Evolutionary conservation across 768 basidiomycete species (phyloP), one percentile per base, ranked within the genome.

Genomic region (Piloderma croceum): DNA sequence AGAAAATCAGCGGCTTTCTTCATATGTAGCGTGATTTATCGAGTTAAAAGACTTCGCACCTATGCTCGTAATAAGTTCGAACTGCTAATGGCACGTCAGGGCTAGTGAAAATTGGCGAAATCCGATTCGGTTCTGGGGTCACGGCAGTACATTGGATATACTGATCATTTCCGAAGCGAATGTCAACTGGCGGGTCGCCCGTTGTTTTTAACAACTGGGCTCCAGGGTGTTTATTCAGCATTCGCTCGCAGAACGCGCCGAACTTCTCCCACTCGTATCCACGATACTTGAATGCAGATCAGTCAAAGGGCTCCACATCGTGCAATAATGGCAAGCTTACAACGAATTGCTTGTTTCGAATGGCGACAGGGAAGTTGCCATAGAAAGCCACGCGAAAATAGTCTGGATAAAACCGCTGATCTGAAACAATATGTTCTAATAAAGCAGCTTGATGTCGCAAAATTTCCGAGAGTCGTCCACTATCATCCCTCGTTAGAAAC

Each of bases 231-330:
- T 93, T 94, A 60, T 80, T 83, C 39, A 92, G 77, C 80, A 96
- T 87, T 25, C 86, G 71, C 59, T 97, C 91, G 62, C 89, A 90
- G 67, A 87, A 90, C 3, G 84, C 77, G 6, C 82, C 83, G 46
- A 81, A 90, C 53, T 89, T 92, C 64, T 98, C 93, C 90, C 88
- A 91, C 54, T 91, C 90, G 54, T 81, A 87, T 2, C 92, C 94
- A 33, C 94, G 89, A 59, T 93, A 93, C 89, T 91, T 34, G 33
- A 34, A 36, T 29, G 19, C 39, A 37, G 45, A 39, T 49, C 25
- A 37, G 36, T 35, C 22, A 38, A 37, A 25, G 25, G 9, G 45
- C 18, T 21, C n/a, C 20, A 18, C 40, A 47, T 11, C 22, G 31
- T 24, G 15, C 22, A 34, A 21, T 10, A 15, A 34, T 31, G 11